Evolutionary conservation across 352 stramenopile genomes (phyloP).

Genomic region (Phytophthora tubulina): DNA sequence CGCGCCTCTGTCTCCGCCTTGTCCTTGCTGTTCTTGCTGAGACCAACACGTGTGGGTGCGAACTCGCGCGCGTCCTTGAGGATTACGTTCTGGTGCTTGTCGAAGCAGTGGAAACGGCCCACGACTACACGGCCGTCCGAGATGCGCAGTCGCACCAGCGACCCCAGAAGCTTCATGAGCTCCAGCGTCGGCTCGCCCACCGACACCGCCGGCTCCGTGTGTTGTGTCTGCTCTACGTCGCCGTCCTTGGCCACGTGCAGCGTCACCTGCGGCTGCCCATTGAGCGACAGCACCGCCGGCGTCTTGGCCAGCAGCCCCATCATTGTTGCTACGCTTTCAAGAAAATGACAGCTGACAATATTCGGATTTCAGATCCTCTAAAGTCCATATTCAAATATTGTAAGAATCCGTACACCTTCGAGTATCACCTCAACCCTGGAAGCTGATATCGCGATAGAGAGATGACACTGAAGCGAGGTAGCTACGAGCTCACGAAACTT

Average conservation of each 20-base stretch:
- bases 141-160: conserved; percentile 71
- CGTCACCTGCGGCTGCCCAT: conserved; percentile 63
- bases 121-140: conserved; percentile 75
- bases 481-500: too few relatives aligned
- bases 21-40: conserved; percentile 43
- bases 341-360: too few relatives aligned
- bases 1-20: conserved; percentile 41
- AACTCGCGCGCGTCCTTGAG: conserved; percentile 78
- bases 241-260: conserved; percentile 26
- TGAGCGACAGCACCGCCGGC: conserved; percentile 68
- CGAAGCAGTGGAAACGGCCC: conserved; percentile 80
- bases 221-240: conserved; percentile 26
- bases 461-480: too few relatives aligned
- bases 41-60: conserved; percentile 39
- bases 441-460: too few relatives aligned
- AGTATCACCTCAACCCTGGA: too few relatives aligned
- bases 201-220: conserved; percentile 17
- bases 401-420: too few relatives aligned
- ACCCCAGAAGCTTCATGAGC: conserved; percentile 70
- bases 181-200: conserved; percentile 60
- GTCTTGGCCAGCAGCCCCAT: conserved; percentile 40
- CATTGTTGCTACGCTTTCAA: conserved; percentile 12
- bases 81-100: conserved; percentile 88
- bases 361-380: too few relatives aligned
- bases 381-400: too few relatives aligned